Evolutionary conservation across 768 basidiomycete species (phyloP).

Genomic region (Psilocybe subaeruginosa): DNA sequence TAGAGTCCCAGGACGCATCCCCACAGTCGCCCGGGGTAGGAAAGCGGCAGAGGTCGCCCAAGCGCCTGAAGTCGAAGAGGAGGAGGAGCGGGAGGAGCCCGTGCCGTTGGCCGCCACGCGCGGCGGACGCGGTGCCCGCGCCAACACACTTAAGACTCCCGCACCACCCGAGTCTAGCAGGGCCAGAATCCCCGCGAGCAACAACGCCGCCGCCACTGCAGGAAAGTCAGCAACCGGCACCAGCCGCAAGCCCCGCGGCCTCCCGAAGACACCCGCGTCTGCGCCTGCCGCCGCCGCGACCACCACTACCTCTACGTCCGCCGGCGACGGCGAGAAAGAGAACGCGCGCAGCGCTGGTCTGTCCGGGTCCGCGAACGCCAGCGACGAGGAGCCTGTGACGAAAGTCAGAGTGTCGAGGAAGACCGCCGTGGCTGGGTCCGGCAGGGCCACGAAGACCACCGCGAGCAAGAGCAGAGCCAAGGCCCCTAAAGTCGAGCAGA

Average conservation of each 20-base stretch:
- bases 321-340: conserved; percentile 40
- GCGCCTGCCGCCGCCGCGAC: conserved; percentile 29
- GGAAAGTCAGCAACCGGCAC: conserved; percentile 13
- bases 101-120: conserved; percentile 16
- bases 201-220: not conserved
- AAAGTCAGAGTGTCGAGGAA: conserved; percentile 41
- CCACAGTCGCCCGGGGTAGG: not conserved
- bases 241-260: conserved; percentile 20
- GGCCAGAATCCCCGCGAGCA: conserved; percentile 16
- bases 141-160: not conserved
- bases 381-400: conserved; percentile 25
- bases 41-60: not conserved
- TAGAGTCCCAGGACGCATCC: not conserved
- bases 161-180: not conserved
- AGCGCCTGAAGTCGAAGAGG: conserved; percentile 18
- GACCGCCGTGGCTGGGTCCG: conserved; percentile 22
- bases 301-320: conserved; percentile 2
- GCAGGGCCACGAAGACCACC: conserved; percentile 8
- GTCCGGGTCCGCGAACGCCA: conserved; percentile 17
- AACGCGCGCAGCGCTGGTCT: conserved; percentile 33
- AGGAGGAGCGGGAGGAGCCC: conserved; percentile 14
- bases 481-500: conserved; percentile 22
- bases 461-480: conserved; percentile 17
- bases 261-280: conserved; percentile 37
- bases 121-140: conserved; percentile 5